These are phyloP conservation scores for Penstemon davidsonii DNA, from an alignment of 257 asterid species.

Conservation along the genomic window DNA sequence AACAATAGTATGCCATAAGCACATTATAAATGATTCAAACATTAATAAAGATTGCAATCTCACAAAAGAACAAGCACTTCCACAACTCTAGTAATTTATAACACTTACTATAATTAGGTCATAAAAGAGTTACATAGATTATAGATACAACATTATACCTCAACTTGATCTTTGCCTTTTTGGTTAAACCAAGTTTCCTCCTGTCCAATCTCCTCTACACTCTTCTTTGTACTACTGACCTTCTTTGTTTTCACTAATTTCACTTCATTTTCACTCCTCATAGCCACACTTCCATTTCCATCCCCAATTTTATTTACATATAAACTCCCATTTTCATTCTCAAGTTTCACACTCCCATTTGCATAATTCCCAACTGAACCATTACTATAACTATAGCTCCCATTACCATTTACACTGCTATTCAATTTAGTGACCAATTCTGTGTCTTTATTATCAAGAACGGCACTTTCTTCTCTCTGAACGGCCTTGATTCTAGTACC, in stretches of 20 bases:
- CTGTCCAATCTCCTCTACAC: constrained; percentile 66
- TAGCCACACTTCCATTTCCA: constrained; percentile 41
- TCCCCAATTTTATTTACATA: constrained; percentile 43
- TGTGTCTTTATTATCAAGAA: constrained; percentile 40
- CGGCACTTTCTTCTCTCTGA: constrained; percentile 39
- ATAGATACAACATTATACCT: constrained; percentile 36
- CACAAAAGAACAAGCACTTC: no score
- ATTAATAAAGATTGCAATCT: no score
- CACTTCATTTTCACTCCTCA: constrained; percentile 27
- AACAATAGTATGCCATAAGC: not conserved
- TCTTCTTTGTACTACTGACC: constrained; percentile 38
- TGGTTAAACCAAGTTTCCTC: constrained; percentile 75
- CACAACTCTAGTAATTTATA: no score
- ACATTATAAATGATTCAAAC: not conserved
- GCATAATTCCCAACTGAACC: constrained; percentile 18
- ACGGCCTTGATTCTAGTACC: constrained; percentile 32
- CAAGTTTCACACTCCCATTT: constrained; percentile 23
- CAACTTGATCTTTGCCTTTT: constrained; percentile 36
- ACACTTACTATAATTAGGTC: no score
- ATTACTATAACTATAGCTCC: constrained; percentile 12
- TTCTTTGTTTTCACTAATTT: constrained; percentile 32
- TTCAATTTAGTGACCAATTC: constrained; percentile 36
- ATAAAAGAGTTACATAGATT: no score
- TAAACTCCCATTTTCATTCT: constrained; percentile 37
- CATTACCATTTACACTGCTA: constrained; percentile 45